Base-by-base conservation (phyloP, 495 filamentous ascomycete genomes). In the Chaetomium fimeti region DNA sequence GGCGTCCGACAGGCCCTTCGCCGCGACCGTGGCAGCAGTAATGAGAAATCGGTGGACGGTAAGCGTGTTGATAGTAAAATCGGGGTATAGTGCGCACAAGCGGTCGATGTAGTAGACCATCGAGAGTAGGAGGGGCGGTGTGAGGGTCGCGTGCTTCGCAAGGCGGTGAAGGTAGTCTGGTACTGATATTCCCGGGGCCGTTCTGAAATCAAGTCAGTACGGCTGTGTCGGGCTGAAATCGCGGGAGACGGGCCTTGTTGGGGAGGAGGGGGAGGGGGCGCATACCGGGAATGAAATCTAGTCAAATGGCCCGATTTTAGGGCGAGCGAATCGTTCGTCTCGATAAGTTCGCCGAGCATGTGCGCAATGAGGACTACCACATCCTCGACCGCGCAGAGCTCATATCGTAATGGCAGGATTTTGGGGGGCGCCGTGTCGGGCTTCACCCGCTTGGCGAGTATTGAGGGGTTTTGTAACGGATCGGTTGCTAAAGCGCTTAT, bases 31-130 rank as follows among this genome's bases (percentile, higher is more conserved):
- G 11, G 93, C 94, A 29, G 92, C 91, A 18, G 93, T 90, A 66
- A 98, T 98, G 16, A 98, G 83, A 74, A 98, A 98, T 12, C 94
- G 92, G 78, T 98, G 94, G 22, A 98, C 93, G 0, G 94, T 98
- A 18, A 98, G 83, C 43, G 89, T 94, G 68, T 88, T 94, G 55
- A 98, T 93, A 42, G 91, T 96, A 77, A 98, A 98, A 20, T 91
- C 89, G 8, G 92, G 88, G 72, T 96, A 98, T 29, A 94, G 77
- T 5, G 90, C 87, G 75, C 93, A 98, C 20, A 98, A 81, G n/a
- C 90, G 88, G 75, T 98, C 95, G 64, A 98, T 97, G 72, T 98
- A 98, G 72, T 93, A 98, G 59, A 98, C 94, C 93, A 98, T 98
- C 65, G 91, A 92, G n/a, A 98, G 84, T n/a, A 98, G 84, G 60